A percentile compares a stretch with the other conserved stretches of the same genome.
phyloP scores from a whole-genome alignment of 1,284 basidiomycete genomes.

The Ganoderma meredithae region DNA sequence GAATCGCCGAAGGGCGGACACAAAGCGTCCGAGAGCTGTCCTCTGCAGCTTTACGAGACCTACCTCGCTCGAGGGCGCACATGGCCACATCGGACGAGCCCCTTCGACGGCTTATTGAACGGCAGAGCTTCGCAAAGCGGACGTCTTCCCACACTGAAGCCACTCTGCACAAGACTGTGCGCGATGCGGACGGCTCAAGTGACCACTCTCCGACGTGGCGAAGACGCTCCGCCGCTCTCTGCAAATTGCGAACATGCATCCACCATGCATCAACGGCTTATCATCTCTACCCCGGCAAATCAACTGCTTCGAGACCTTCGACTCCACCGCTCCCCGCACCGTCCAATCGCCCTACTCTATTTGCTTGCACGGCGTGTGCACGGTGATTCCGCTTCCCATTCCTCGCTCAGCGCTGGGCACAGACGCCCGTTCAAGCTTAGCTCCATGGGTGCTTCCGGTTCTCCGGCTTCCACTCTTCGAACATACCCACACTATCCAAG shows the following conservation, averaged over 20 bases:
- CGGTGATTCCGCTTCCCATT: neutral
- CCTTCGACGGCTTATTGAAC: conserved; percentile 2
- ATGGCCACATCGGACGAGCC: neutral
- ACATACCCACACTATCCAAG: conserved; percentile 5
- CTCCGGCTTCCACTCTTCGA: neutral
- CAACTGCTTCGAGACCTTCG: neutral
- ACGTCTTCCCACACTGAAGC: neutral
- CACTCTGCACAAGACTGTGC: neutral
- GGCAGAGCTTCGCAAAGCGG: neutral
- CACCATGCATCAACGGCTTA: neutral
- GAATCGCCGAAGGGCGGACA: neutral
- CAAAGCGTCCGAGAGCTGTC: neutral
- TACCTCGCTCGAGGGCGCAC: neutral
- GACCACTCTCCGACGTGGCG: neutral
- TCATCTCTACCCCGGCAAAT: neutral
- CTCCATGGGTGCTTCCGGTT: conserved; percentile 5
- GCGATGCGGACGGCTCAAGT: conserved; percentile 1
- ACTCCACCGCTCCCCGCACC: neutral
- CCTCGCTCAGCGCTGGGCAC: neutral
- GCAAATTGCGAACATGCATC: neutral
- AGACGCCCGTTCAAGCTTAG: neutral
- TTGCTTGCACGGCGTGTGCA: conserved; percentile 1
- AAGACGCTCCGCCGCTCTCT: neutral
- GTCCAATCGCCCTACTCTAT: conserved; percentile 9
- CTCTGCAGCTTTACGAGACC: neutral